A percentile compares a stretch with the other conserved stretches of the same genome.
phyloP scores from a whole-genome alignment of 2,329 filamentous ascomycete species.

The Zymoseptoria pseudotritici region DNA sequence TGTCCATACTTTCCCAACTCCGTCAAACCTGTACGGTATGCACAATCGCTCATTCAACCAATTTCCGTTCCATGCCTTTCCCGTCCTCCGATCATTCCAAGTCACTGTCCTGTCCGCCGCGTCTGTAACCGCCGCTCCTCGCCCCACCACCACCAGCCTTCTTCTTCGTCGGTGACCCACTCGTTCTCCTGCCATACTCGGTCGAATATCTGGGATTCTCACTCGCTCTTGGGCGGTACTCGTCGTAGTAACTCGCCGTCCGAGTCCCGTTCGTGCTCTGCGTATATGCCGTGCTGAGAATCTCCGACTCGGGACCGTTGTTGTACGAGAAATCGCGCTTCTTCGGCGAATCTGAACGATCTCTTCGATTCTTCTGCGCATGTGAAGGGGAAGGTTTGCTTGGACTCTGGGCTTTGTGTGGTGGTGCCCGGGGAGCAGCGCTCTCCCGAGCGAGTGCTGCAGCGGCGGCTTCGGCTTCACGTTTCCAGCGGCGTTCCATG shows the following conservation, averaged over 20 bases:
- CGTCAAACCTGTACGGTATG: not conserved
- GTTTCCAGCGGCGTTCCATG: conserved; percentile 34
- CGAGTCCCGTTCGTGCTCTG: conserved; percentile 14
- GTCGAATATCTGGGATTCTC: conserved; percentile 20
- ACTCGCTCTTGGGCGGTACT: conserved; percentile 26
- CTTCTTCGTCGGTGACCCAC: conserved; percentile 31
- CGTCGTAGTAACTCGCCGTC: conserved; percentile 30
- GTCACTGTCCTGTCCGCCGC: conserved; percentile 23
- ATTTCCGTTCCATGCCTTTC: not conserved
- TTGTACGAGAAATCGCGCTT: conserved; percentile 31
- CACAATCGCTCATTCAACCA: not conserved
- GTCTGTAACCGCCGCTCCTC: conserved; percentile 24
- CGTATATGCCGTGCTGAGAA: conserved; percentile 35
- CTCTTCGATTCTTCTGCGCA: conserved; percentile 18
- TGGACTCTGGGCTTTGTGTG: conserved; percentile 21
- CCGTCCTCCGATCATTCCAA: conserved; percentile 11
- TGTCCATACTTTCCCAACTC: not conserved
- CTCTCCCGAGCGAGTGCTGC: conserved; percentile 29
- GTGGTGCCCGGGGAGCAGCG: conserved; percentile 18
- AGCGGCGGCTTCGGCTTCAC: conserved; percentile 35
- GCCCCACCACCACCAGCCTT: conserved; percentile 13
- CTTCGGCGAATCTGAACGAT: conserved; percentile 25
- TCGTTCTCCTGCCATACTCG: conserved; percentile 17
- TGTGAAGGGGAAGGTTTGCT: conserved; percentile 22
- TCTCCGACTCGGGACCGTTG: conserved; percentile 26